Conservation (phyloP, 257 asterid species). For the Marsdenia floribunda region DNA sequence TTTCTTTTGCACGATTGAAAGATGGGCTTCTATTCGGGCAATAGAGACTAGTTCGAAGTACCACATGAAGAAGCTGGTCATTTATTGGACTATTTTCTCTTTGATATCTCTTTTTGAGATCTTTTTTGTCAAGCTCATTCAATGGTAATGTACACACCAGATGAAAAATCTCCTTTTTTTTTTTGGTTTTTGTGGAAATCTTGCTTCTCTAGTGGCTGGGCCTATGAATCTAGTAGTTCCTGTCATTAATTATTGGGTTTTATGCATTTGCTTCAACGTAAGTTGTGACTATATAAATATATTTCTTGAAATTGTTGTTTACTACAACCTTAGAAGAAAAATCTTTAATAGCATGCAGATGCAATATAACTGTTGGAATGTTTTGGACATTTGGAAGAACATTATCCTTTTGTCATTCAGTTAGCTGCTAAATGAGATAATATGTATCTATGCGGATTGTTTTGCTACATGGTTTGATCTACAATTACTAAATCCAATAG, state of each 20-base stretch:
- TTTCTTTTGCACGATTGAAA: conserved; percentile 13
- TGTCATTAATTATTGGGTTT: background rate
- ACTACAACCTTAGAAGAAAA: background rate
- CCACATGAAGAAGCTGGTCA: conserved; percentile 40
- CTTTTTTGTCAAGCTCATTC: conserved; percentile 22
- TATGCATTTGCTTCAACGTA: too few species aligned
- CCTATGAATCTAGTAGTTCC: background rate
- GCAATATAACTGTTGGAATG: background rate
- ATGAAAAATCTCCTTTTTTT: background rate
- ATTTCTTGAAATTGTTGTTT: background rate
- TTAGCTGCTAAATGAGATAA: too few species aligned
- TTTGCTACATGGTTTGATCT: background rate
- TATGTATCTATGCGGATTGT: too few species aligned
- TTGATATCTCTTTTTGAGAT: conserved; percentile 34
- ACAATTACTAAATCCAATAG: background rate
- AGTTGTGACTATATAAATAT: too few species aligned
- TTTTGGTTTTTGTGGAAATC: background rate
- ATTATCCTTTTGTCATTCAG: background rate
- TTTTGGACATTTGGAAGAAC: background rate
- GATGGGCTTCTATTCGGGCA: conserved; percentile 43
- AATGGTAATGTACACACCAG: conserved; percentile 18
- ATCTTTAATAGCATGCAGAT: background rate
- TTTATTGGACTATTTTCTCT: conserved; percentile 37
- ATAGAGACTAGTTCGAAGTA: conserved; percentile 30
- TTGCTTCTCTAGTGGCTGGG: too few species aligned